Evolutionary conservation across 1,139 yeast genomes (phyloP).

Genomic region (Candida sanyaensis): DNA sequence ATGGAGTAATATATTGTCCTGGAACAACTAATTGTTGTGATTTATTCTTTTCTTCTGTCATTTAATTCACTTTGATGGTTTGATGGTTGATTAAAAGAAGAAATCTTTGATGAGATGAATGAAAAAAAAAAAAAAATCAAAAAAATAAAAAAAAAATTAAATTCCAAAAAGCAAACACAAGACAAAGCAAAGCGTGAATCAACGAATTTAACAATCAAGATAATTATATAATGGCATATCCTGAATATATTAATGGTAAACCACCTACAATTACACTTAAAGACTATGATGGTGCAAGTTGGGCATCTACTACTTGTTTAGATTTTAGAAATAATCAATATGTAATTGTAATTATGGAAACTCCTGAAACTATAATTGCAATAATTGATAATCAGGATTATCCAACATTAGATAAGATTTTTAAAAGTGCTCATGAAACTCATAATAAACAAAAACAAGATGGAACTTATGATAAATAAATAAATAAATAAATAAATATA

Average conservation of each 20-base stretch:
- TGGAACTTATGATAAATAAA: background rate
- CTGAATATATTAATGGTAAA: conserved; percentile 43
- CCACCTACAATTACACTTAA: conserved; percentile 49
- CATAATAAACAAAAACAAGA: conserved; percentile 22
- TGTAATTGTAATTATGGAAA: conserved; percentile 49
- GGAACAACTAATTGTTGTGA: conserved; percentile 53
- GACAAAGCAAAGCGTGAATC: background rate
- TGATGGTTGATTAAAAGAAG: background rate
- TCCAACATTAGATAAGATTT: conserved; percentile 43
- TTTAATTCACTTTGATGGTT: background rate
- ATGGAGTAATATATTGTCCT: conserved; percentile 62
- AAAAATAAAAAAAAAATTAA: background rate
- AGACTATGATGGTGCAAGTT: conserved; percentile 53
- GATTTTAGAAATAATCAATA: conserved; percentile 39
- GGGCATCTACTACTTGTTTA: conserved; percentile 55
- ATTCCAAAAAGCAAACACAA: background rate
- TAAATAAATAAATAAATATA: background rate
- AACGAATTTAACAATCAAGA: background rate
- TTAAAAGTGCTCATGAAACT: conserved; percentile 45
- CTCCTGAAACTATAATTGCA: conserved; percentile 47
- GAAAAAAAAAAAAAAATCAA: background rate
- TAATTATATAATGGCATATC: conserved; percentile 28
- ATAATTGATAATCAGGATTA: conserved; percentile 36
- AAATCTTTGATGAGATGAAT: background rate
- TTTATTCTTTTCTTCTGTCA: background rate